phyloP scores from a whole-genome alignment of 768 basidiomycete genomes.

The Trametes coccinea region DNA sequence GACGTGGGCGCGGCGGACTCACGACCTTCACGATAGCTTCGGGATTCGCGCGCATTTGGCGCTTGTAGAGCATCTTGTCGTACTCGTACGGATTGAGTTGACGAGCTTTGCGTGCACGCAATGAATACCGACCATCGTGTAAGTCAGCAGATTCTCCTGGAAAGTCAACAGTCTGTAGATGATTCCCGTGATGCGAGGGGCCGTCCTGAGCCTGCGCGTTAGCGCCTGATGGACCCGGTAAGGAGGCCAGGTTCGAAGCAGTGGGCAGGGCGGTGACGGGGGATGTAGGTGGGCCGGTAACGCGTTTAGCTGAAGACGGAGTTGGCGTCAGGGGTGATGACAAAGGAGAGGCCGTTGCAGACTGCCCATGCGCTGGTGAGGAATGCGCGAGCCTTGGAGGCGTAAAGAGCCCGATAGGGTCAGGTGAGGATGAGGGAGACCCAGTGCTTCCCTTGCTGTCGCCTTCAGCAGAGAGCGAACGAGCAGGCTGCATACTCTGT shows the following conservation, averaged over 20 bases:
- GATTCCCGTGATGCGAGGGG: neutral
- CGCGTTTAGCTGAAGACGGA: neutral
- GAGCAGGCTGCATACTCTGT: too few species aligned
- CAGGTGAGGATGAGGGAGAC: constrained; percentile 14
- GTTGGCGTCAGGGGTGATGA: constrained; percentile 19
- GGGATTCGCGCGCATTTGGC: constrained; percentile 51
- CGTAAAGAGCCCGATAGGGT: constrained; percentile 19
- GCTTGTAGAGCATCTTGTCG: constrained; percentile 55
- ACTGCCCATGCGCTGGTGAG: neutral
- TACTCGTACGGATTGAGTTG: constrained; percentile 65
- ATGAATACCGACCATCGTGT: constrained; percentile 43
- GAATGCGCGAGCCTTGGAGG: neutral
- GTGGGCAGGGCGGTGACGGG: neutral
- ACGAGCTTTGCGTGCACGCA: constrained; percentile 53
- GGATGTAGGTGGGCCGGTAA: neutral
- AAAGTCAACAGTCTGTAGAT: neutral
- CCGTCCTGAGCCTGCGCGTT: neutral
- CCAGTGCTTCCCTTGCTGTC: neutral
- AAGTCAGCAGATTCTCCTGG: constrained; percentile 1
- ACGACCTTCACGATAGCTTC: constrained; percentile 65
- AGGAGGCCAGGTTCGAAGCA: neutral
- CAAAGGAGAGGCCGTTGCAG: neutral
- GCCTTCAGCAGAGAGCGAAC: neutral
- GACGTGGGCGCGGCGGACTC: constrained; percentile 34
- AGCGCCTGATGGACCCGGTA: neutral